These are phyloP conservation scores for Camellia lanceoleosa DNA, from an alignment of 148 eudicot genomes.

Conservation along the genomic window DNA sequence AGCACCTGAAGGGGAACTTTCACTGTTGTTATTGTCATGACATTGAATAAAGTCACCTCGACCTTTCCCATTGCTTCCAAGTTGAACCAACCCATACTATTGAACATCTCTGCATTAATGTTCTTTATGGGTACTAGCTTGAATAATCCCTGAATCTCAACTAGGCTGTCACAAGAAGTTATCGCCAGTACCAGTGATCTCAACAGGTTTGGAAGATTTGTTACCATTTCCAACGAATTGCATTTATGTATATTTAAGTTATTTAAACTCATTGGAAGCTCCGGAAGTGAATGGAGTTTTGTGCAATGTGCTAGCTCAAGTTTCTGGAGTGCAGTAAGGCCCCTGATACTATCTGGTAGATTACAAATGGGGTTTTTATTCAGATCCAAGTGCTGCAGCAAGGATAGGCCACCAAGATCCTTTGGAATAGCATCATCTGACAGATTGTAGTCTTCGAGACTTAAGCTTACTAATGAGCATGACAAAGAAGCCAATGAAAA, in stretches of 20 bases:
- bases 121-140: neutral
- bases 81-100: too few relatives aligned
- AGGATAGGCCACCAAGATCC: neutral
- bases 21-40: too few relatives aligned
- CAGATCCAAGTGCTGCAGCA: neutral
- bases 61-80: too few relatives aligned
- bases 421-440: neutral
- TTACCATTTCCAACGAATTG: neutral
- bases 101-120: too few relatives aligned
- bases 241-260: too few relatives aligned
- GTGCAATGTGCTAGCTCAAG: neutral
- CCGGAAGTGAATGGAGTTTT: neutral
- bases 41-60: too few relatives aligned
- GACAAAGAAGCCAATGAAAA: neutral
- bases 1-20: too few relatives aligned
- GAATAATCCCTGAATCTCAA: neutral
- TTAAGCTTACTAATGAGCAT: neutral
- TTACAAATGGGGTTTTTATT: neutral
- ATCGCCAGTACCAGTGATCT: neutral
- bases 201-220: neutral
- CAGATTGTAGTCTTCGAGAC: neutral
- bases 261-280: neutral
- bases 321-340: too few relatives aligned
- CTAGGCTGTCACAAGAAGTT: neutral
- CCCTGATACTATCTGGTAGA: neutral